Evolutionary conservation across 352 stramenopile species (phyloP).

Genomic region (Phytophthora pistaciae): DNA sequence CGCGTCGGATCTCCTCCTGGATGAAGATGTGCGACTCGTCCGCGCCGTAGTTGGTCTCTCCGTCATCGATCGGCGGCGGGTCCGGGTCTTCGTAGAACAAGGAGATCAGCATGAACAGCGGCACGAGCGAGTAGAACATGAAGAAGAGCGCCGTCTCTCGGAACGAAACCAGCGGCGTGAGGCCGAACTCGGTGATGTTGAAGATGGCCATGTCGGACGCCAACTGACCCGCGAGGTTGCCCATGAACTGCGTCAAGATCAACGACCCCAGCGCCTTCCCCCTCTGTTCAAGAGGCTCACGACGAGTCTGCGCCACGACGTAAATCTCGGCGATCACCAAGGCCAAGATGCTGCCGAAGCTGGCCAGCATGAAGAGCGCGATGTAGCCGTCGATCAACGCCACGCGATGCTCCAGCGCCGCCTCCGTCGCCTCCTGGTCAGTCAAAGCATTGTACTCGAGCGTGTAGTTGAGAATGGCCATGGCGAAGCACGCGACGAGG

Average conservation of each 20-base stretch:
- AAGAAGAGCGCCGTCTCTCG: conserved; percentile 59
- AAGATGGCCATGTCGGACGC: conserved; percentile 64
- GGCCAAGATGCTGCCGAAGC: conserved; percentile 57
- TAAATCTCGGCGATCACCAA: conserved; percentile 66
- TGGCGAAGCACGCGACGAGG: conserved; percentile 52
- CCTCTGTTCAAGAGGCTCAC: conserved; percentile 40
- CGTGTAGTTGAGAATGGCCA: conserved; percentile 64
- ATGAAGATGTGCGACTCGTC: conserved; percentile 5
- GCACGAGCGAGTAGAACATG: conserved; percentile 53
- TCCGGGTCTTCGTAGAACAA: conserved; percentile 53
- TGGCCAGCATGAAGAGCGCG: conserved; percentile 54
- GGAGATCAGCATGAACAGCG: conserved; percentile 41
- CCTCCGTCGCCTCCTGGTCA: conserved; percentile 22
- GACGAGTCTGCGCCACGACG: conserved; percentile 65
- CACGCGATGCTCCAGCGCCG: conserved; percentile 24
- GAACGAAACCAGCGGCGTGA: conserved; percentile 56
- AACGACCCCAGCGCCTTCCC: conserved; percentile 54
- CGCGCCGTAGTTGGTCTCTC: conserved; percentile 13
- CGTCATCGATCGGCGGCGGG: conserved; percentile 38
- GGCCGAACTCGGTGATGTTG: conserved; percentile 49
- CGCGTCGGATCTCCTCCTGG: conserved; percentile 5
- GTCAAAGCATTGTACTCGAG: conserved; percentile 52
- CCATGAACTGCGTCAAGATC: conserved; percentile 60
- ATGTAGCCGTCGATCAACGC: conserved; percentile 53
- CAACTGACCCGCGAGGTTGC: conserved; percentile 55